Base-by-base conservation (phyloP, 1,139 yeast species). In the Zygosaccharomyces sapae region DNA sequence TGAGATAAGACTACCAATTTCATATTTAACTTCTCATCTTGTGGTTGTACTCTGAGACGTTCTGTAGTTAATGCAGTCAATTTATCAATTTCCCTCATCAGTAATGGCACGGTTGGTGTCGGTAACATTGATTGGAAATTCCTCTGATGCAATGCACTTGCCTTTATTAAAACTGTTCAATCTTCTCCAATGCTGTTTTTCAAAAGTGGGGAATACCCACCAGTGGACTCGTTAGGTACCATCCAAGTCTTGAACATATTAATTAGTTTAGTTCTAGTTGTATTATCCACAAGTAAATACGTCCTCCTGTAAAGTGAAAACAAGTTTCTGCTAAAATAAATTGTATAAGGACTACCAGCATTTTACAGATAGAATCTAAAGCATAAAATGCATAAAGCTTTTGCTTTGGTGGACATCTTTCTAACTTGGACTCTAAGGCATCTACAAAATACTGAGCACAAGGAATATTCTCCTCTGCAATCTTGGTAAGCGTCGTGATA, bases 361-460 rank as follows among this genome's bases (percentile, higher is more conserved):
- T 83, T 86, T 92, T 92, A 68, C 95, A 86, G 41, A 92, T 85
- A n/a, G 97, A 89, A 66, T 92, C 98, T 48, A 92, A 70, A 43
- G 90, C 74, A 64, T 90, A 92, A 55, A 92, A 74, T 3, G 94
- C 81, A 59, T 79, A 92, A 46, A 92, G 74, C 67, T 92, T 92
- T 57, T 87, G 90, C 18, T 79, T 77, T 1, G 97, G 97, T 4
- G 86, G 75, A 54, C 83, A 77, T 63, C 86, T 76, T 50, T 74
- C 74, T 43, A 86, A 77, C 59, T 86, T 77, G 42, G 72, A 73
- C 58, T 80, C 86, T 45, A 92, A 78, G 22, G 89, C 86, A 51
- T 78, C 79, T 34, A 86, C 79, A 48, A 92, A 86, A 44, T 84
- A 86, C 50, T 80, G 80, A 4, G 97, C 96, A 45, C 77, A 80